Evolutionary conservation across 2,329 filamentous ascomycete genomes (phyloP), one percentile per base, ranked within the genome.

Genomic region (Penicillium griseofulvum): DNA sequence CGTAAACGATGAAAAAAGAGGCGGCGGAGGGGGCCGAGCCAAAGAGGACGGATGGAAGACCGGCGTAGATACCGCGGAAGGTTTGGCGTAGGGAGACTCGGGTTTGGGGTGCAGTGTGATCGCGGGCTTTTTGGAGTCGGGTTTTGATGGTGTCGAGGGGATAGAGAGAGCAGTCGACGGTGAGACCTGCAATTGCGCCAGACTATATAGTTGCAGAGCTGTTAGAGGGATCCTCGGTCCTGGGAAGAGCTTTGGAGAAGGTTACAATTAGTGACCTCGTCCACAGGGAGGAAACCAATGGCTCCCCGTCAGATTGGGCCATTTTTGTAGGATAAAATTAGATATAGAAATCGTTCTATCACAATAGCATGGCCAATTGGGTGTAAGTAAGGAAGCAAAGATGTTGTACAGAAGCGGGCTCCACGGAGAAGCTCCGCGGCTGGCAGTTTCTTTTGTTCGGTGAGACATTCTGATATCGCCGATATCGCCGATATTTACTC

Each of bases 91-190:
- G 81, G 69, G 90, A 85, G 80, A 96, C 92, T 69, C 89, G 43
- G 12, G 61, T 31, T 34, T 59, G 63, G 10, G 67, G 68, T 22
- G 62, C 64, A 91, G 72, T 83, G 83, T 60, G 91, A 91, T 78
- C 68, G 54, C 73, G 68, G 55, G 71, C 73, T 61, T 75, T 75
- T 59, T 99, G 94, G 7, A 99, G 90, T 16, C 94, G 91, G 41
- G 95, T 99, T 79, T 99, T 99, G 71, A 99, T 87, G 0, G 94
- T 99, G 83, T 99, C 95, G 81, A 99, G 91, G 0, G 94, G 94
- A 80, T 90, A 99, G 71, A 99, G 90, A 53, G 91, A 91, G 68
- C 96, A 87, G 83, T 99, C 94, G 75, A 97, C 94, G 14, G 92
- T 96, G 45, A 94, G 94, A 71, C 94, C 94, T 64, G 94, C 94